Percentiles rank a stretch among this genome's conserved stretches.
Evolutionary conservation across 1,284 basidiomycete species (phyloP).

Genomic region (Apiotrichum akiyoshidainum): DNA sequence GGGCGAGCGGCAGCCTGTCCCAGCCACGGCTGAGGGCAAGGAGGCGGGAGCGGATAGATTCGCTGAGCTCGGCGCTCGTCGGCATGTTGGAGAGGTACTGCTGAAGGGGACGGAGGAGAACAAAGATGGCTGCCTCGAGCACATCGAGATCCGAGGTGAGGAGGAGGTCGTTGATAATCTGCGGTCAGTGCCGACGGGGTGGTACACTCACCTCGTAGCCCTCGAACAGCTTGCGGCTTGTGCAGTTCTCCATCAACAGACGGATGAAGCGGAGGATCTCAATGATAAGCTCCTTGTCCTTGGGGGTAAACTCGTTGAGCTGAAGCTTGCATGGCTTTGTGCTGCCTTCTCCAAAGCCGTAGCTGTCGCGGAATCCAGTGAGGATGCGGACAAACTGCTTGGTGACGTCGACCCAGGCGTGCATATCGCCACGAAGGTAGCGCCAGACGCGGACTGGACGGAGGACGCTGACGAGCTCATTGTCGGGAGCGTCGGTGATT

Average conservation of each 20-base stretch:
- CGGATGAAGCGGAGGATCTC: conserved; percentile 85
- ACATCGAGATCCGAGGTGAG: conserved; percentile 87
- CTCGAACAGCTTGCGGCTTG: conserved; percentile 92
- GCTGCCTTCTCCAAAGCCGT: conserved; percentile 51
- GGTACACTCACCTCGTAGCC: conserved; percentile 84
- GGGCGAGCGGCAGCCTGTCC: conserved; percentile 36
- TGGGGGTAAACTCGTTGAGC: conserved; percentile 70
- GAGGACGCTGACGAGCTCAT: conserved; percentile 29
- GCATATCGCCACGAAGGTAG: conserved; percentile 95
- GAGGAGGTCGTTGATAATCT: conserved; percentile 67
- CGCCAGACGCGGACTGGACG: conserved; percentile 60
- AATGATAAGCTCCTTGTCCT: conserved; percentile 71
- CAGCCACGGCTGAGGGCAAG: conserved; percentile 42
- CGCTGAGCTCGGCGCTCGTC: conserved; percentile 61
- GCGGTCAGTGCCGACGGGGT: neutral
- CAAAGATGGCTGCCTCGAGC: conserved; percentile 74
- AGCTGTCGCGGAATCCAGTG: conserved; percentile 75
- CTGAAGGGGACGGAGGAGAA: conserved; percentile 87
- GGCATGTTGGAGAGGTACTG: conserved; percentile 79
- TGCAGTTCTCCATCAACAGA: conserved; percentile 92
- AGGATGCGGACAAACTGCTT: conserved; percentile 92
- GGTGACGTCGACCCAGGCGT: conserved; percentile 91
- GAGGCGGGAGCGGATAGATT: conserved; percentile 44
- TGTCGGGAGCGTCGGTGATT: conserved; percentile 27
- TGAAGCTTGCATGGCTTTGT: conserved; percentile 56